Evolutionary conservation across 495 filamentous ascomycete genomes (phyloP).

Genomic region (Tuber indicum): DNA sequence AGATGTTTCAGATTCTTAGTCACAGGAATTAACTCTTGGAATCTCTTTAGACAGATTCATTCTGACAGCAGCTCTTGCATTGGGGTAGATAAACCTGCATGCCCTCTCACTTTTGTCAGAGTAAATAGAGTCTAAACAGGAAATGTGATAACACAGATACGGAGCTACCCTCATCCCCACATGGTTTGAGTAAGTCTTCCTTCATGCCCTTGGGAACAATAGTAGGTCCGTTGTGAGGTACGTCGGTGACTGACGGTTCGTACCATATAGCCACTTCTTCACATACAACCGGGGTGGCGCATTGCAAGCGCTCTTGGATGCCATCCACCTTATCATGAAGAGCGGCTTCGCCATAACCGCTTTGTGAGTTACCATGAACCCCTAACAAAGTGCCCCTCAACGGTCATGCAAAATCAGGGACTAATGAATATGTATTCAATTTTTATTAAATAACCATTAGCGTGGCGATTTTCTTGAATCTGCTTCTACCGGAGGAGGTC

Average conservation of each 20-base stretch:
- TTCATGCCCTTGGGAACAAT: not conserved
- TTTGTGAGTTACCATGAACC: conserved; percentile 17
- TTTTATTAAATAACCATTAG: conserved; percentile 39
- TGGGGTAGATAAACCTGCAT: conserved; percentile 56
- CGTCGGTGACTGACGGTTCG: not conserved
- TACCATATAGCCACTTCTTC: conserved; percentile 56
- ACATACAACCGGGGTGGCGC: conserved; percentile 55
- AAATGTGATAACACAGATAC: conserved; percentile 21
- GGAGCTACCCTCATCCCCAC: conserved; percentile 68
- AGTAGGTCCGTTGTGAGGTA: not conserved
- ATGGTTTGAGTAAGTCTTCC: conserved; percentile 56
- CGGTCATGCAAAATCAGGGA: not conserved
- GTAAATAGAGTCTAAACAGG: not conserved
- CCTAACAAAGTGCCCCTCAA: conserved; percentile 3
- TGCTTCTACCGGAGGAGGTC: conserved; percentile 64
- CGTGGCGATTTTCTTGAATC: conserved; percentile 64
- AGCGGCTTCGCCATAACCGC: conserved; percentile 72
- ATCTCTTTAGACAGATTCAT: conserved; percentile 60
- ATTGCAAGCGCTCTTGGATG: conserved; percentile 72
- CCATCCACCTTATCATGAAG: conserved; percentile 71
- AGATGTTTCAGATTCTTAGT: not conserved
- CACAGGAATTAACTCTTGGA: conserved; percentile 4
- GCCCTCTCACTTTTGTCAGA: not conserved
- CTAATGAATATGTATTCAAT: conserved; percentile 4
- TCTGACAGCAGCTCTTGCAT: conserved; percentile 65